Evolutionary conservation across 768 basidiomycete species (phyloP).

Genomic region (Phylloporus rhodoxanthus): DNA sequence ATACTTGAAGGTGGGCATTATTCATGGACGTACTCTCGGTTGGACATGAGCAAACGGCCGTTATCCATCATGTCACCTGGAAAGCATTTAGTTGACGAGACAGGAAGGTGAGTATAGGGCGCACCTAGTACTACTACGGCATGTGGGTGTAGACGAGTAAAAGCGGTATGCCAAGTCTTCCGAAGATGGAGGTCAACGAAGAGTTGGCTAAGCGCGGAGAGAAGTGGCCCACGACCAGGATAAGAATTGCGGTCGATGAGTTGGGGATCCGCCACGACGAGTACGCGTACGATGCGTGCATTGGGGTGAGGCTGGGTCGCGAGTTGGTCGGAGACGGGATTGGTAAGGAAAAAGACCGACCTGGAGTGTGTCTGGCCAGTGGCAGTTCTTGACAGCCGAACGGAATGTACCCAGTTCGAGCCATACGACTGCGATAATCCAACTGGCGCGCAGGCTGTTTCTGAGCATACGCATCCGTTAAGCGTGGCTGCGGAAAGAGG

Average conservation of each 20-base stretch:
- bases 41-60: constrained; percentile 59
- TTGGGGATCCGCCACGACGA: constrained; percentile 88
- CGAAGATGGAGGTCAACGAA: constrained; percentile 78
- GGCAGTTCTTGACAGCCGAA: constrained; percentile 42
- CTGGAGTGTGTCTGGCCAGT: constrained; percentile 52
- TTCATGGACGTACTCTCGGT: constrained; percentile 55
- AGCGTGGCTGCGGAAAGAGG: neutral
- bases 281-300: constrained; percentile 31
- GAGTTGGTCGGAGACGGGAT: neutral
- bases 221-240: constrained; percentile 47
- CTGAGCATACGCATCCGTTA: constrained; percentile 2
- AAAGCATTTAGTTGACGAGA: neutral
- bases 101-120: neutral
- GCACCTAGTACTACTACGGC: constrained; percentile 72
- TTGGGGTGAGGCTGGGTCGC: constrained; percentile 14
- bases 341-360: constrained; percentile 13
- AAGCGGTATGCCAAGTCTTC: constrained; percentile 74
- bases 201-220: constrained; percentile 55
- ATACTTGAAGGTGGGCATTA: neutral
- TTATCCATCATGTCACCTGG: constrained; percentile 80
- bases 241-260: constrained; percentile 75
- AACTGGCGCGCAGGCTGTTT: constrained; percentile 46
- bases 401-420: constrained; percentile 60
- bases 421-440: constrained; percentile 65
- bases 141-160: constrained; percentile 52